phyloP scores from a whole-genome alignment of 139 green algal species.

The Ettlia oleoabundans region DNA sequence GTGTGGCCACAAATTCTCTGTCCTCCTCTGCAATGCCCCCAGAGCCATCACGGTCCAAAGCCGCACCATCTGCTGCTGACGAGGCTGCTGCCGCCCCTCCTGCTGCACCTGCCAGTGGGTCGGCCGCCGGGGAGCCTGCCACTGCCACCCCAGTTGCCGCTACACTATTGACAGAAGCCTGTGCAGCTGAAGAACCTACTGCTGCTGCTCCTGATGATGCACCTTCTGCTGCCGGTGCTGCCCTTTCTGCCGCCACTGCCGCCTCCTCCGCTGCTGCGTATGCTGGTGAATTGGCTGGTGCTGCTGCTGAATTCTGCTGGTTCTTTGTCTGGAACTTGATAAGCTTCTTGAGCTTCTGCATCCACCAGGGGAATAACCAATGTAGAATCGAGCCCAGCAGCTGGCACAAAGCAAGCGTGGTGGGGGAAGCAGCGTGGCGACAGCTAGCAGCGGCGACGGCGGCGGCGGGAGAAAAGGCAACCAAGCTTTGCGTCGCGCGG shows the following conservation, averaged over 20 bases:
- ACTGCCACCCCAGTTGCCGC: background rate
- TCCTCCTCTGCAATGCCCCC: constrained; percentile 17
- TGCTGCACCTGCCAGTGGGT: background rate
- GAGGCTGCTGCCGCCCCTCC: background rate
- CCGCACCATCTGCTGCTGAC: too few species aligned
- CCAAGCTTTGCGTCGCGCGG: constrained; percentile 46
- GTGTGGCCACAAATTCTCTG: constrained; percentile 34
- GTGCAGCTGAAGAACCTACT: background rate
- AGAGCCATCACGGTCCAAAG: too few species aligned
- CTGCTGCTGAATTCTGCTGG: background rate
- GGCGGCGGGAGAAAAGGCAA: background rate
- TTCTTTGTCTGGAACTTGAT: constrained; percentile 12
- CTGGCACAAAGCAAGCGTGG: background rate
- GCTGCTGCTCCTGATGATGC: background rate
- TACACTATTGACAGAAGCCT: too few species aligned
- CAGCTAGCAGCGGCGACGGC: background rate
- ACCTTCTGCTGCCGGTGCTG: background rate
- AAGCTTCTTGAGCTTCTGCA: constrained; percentile 53
- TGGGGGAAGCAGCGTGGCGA: too few species aligned
- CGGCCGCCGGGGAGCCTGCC: background rate
- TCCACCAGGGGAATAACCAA: too few species aligned
- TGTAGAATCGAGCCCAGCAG: background rate
- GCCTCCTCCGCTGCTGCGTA: too few species aligned
- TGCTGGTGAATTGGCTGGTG: too few species aligned
- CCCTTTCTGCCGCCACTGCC: too few species aligned